Evolutionary conservation across 495 filamentous ascomycete genomes (phyloP).

Genomic region (Neurospora africana): DNA sequence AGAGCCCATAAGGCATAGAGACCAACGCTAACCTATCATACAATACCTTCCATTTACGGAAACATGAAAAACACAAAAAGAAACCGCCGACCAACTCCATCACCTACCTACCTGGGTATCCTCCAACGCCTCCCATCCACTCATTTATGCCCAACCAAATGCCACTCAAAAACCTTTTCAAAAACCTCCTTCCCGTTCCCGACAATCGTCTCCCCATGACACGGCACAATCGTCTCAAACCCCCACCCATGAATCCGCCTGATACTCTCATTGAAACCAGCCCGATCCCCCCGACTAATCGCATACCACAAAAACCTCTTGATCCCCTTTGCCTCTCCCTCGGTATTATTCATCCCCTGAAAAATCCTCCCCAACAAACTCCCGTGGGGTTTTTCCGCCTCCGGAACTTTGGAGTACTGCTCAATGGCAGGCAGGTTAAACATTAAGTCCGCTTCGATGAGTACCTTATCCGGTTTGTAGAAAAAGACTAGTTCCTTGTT

Average conservation of each 20-base stretch:
- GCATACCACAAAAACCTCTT: slow-evolving; percentile 78
- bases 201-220: slow-evolving; percentile 88
- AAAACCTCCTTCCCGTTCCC: slow-evolving; percentile 66
- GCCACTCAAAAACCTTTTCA: slow-evolving; percentile 76
- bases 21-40: neutral
- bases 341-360: slow-evolving; percentile 46
- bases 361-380: slow-evolving; percentile 59
- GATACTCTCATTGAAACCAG: slow-evolving; percentile 57
- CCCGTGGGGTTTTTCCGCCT: slow-evolving; percentile 37
- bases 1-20: neutral
- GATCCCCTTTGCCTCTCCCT: slow-evolving; percentile 57
- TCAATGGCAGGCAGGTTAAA: slow-evolving; percentile 87
- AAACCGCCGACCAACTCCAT: neutral
- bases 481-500: slow-evolving; percentile 83
- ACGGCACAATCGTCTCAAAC: slow-evolving; percentile 79
- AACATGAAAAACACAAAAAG: neutral
- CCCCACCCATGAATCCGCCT: slow-evolving; percentile 67
- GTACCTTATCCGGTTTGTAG: slow-evolving; percentile 66
- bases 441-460: slow-evolving; percentile 86
- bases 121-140: neutral
- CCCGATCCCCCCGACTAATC: slow-evolving; percentile 51
- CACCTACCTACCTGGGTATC: neutral
- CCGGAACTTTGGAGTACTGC: slow-evolving; percentile 59
- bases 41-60: neutral
- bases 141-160: slow-evolving; percentile 47